Conservation (phyloP, 23 red algal species). For the Agarophyton chilense region DNA sequence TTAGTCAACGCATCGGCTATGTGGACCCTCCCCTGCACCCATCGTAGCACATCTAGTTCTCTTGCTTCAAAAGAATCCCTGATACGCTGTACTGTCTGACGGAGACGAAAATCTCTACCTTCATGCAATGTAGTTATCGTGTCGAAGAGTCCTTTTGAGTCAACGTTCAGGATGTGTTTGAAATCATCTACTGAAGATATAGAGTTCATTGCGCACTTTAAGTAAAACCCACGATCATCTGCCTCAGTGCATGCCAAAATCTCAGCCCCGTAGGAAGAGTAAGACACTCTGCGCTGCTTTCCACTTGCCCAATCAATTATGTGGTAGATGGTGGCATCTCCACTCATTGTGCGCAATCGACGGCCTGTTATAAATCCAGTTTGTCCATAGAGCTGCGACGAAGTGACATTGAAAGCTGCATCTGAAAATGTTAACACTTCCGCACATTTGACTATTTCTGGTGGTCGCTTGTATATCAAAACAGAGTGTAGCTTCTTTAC, state of each 20-base stretch:
- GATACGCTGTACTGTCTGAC: slow-evolving; percentile 36
- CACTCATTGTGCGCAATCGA: slow-evolving; percentile 10
- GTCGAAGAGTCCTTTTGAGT: slow-evolving; percentile 45
- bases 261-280: slow-evolving; percentile 22
- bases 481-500: not conserved
- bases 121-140: slow-evolving; percentile 40
- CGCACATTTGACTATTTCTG: not conserved
- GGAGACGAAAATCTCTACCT: slow-evolving; percentile 13
- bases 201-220: slow-evolving; percentile 20
- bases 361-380: slow-evolving; percentile 35
- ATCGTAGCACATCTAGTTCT: slow-evolving; percentile 11
- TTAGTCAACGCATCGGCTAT: slow-evolving; percentile 40
- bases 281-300: slow-evolving; percentile 40
- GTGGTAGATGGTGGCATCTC: slow-evolving; percentile 28
- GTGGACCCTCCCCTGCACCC: slow-evolving; percentile 5
- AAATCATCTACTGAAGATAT: slow-evolving; percentile 22
- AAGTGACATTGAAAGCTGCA: slow-evolving; percentile 17
- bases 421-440: not conserved
- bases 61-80: slow-evolving; percentile 3
- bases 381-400: slow-evolving; percentile 32
- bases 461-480: not conserved
- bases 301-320: slow-evolving; percentile 32
- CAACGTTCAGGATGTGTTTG: slow-evolving; percentile 28
- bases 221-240: slow-evolving; percentile 14
- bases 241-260: slow-evolving; percentile 27